These are phyloP conservation scores for Craspedostauros australis DNA, from an alignment of 108 stramenopile species.

Conservation along the genomic window DNA sequence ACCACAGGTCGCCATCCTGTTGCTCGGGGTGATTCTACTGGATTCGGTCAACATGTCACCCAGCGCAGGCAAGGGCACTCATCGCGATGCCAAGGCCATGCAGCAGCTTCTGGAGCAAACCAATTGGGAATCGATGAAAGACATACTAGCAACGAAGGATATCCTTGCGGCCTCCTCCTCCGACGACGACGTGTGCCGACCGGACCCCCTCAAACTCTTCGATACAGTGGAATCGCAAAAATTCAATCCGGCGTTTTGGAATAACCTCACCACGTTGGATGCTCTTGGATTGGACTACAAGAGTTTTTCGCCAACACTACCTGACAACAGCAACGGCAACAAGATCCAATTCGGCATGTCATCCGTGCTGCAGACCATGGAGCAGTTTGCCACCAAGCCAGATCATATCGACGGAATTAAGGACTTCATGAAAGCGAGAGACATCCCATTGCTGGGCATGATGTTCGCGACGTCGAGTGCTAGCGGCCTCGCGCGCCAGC, in stretches of 20 bases:
- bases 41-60: slow-evolving; percentile 76
- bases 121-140: slow-evolving; percentile 46
- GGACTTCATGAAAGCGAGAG: slow-evolving; percentile 28
- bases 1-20: slow-evolving; percentile 35
- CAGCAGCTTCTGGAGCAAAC: slow-evolving; percentile 33
- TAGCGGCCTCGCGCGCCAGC: slow-evolving; percentile 13
- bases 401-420: slow-evolving; percentile 11
- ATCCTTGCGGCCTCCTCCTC: slow-evolving; percentile 1
- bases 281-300: slow-evolving; percentile 74
- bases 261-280: slow-evolving; percentile 31
- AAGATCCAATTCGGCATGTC: slow-evolving; percentile 48
- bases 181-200: neutral
- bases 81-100: slow-evolving; percentile 55
- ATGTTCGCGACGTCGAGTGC: slow-evolving; percentile 36
- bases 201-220: slow-evolving; percentile 45
- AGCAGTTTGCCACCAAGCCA: slow-evolving; percentile 30
- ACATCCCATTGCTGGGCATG: slow-evolving; percentile 31
- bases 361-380: slow-evolving; percentile 53
- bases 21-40: slow-evolving; percentile 73
- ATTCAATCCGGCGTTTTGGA: slow-evolving; percentile 70
- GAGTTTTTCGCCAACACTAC: slow-evolving; percentile 23
- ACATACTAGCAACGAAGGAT: too few relatives aligned
- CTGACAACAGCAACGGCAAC: neutral
- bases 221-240: slow-evolving; percentile 52
- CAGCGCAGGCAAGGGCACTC: slow-evolving; percentile 62